Percentiles rank a stretch among this genome's conserved stretches.
These are phyloP conservation scores for Pisolithus marmoratus DNA, from an alignment of 768 basidiomycete genomes.

Conservation along the genomic window DNA sequence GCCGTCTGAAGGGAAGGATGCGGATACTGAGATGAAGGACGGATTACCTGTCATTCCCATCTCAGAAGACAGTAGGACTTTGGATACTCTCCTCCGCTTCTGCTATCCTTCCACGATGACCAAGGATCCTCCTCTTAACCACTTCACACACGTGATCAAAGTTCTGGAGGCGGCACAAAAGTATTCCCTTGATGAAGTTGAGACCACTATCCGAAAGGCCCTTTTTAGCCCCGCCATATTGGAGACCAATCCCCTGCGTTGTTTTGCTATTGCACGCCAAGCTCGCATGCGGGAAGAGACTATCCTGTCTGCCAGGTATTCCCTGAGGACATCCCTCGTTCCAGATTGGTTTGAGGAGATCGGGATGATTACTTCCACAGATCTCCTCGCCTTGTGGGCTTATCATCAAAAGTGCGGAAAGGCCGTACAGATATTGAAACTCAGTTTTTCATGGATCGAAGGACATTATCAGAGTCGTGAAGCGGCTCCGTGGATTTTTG, in stretches of 20 bases:
- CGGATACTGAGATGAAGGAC: constrained; percentile 11
- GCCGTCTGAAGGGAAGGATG: constrained; percentile 1
- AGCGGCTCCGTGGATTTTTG: not conserved
- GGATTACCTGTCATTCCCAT: constrained; percentile 17
- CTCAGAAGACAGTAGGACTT: constrained; percentile 15
- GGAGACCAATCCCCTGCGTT: constrained; percentile 20
- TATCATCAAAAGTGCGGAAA: constrained; percentile 16
- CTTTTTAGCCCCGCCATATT: constrained; percentile 14
- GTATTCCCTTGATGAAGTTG: constrained; percentile 13
- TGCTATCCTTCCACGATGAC: constrained; percentile 21
- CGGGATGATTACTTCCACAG: constrained; percentile 16
- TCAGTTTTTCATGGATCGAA: constrained; percentile 10
- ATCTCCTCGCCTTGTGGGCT: constrained; percentile 18
- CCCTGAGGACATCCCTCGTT: constrained; percentile 20
- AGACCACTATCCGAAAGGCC: constrained; percentile 14
- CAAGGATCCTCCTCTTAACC: constrained; percentile 11
- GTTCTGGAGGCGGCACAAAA: constrained; percentile 14
- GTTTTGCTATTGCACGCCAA: constrained; percentile 27
- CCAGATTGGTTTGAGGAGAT: constrained; percentile 23
- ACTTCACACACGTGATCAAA: constrained; percentile 1
- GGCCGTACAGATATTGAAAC: constrained; percentile 4
- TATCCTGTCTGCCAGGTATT: constrained; percentile 22
- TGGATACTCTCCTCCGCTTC: constrained; percentile 23
- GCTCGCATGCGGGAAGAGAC: constrained; percentile 20
- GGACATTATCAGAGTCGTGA: constrained; percentile 1